Evolutionary conservation across 495 filamentous ascomycete species (phyloP).

Genomic region (Annulohypoxylon moriforme): DNA sequence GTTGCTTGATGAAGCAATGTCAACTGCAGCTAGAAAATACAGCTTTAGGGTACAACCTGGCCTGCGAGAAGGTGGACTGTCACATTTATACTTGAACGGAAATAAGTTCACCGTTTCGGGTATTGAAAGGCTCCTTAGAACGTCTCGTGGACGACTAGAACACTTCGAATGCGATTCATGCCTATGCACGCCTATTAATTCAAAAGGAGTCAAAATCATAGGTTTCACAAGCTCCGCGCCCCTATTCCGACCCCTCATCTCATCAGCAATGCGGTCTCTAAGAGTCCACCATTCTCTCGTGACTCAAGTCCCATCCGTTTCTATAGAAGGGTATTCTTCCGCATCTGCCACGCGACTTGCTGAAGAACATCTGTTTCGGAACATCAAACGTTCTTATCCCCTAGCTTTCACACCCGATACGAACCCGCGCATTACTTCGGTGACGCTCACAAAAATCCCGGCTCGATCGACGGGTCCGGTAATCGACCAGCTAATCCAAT

Average conservation of each 20-base stretch:
- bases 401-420: constrained; percentile 56
- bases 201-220: constrained; percentile 37
- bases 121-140: constrained; percentile 48
- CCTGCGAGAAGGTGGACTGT: constrained; percentile 45
- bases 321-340: constrained; percentile 35
- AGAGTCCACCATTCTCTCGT: constrained; percentile 62
- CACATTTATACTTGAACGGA: constrained; percentile 57
- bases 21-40: not conserved
- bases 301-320: constrained; percentile 54
- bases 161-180: constrained; percentile 57
- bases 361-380: constrained; percentile 51
- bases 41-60: constrained; percentile 4
- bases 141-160: constrained; percentile 52
- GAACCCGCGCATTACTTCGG: constrained; percentile 56
- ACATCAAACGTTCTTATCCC: constrained; percentile 54
- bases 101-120: constrained; percentile 50
- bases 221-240: constrained; percentile 54
- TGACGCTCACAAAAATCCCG: constrained; percentile 56
- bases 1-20: constrained; percentile 38
- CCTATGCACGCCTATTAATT: constrained; percentile 18
- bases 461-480: constrained; percentile 54
- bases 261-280: constrained; percentile 56
- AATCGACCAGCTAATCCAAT: constrained; percentile 49
- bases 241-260: constrained; percentile 58
- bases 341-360: constrained; percentile 48